Evolutionary conservation across 2,329 filamentous ascomycete genomes (phyloP).

Genomic region (Phialophora expanda): DNA sequence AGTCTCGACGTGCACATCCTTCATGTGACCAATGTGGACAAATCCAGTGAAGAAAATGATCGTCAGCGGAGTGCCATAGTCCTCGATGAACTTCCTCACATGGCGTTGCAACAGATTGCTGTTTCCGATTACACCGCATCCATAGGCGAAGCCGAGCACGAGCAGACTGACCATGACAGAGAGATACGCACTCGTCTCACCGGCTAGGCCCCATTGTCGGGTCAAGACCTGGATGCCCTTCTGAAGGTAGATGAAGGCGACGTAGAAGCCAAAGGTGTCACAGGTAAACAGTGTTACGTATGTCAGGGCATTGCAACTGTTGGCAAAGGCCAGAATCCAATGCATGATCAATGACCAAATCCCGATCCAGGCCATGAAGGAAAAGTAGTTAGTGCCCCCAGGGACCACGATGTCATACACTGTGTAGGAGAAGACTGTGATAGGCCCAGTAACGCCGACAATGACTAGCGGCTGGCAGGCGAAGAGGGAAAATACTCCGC

Average conservation of each 20-base stretch:
- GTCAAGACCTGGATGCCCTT: constrained; percentile 87
- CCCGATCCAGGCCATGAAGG: constrained; percentile 92
- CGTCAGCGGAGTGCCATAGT: constrained; percentile 84
- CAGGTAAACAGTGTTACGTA: constrained; percentile 92
- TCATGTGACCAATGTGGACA: constrained; percentile 83
- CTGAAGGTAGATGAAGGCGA: constrained; percentile 88
- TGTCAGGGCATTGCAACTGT: constrained; percentile 84
- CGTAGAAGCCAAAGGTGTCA: constrained; percentile 93
- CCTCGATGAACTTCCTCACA: constrained; percentile 81
- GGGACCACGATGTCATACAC: constrained; percentile 86
- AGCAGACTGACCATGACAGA: constrained; percentile 77
- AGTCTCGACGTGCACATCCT: constrained; percentile 68
- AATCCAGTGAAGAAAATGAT: constrained; percentile 90
- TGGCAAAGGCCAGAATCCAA: constrained; percentile 80
- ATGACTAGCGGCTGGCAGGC: constrained; percentile 87
- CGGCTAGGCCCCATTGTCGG: constrained; percentile 67
- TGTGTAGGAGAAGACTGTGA: constrained; percentile 93
- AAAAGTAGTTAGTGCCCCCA: constrained; percentile 78
- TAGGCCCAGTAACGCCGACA: constrained; percentile 87
- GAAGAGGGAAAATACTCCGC: constrained; percentile 78
- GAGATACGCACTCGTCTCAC: constrained; percentile 71
- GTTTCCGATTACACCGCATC: constrained; percentile 72
- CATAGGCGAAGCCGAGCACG: constrained; percentile 76
- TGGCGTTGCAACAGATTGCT: constrained; percentile 75
- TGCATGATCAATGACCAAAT: constrained; percentile 86